Evolutionary conservation across 2,329 filamentous ascomycete species (phyloP).

Genomic region (Juglanconis juglandina): DNA sequence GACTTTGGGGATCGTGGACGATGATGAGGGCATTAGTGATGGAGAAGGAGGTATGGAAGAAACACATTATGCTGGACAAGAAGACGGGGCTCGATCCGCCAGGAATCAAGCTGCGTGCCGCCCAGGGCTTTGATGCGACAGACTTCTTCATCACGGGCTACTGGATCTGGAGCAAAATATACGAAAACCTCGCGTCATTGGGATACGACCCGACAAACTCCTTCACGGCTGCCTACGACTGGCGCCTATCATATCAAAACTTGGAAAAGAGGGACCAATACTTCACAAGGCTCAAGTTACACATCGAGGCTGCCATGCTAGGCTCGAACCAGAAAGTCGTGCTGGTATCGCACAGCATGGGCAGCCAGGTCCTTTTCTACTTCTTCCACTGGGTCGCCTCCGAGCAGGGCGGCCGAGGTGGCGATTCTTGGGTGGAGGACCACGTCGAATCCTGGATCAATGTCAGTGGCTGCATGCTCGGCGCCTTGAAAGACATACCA

Average conservation of each 20-base stretch:
- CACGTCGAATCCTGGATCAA: slow-evolving; percentile 97
- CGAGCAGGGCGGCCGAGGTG: slow-evolving; percentile 73
- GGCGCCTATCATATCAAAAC: slow-evolving; percentile 86
- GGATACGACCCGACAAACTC: slow-evolving; percentile 86
- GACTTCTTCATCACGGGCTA: slow-evolving; percentile 92
- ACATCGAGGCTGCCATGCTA: slow-evolving; percentile 81
- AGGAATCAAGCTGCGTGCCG: slow-evolving; percentile 82
- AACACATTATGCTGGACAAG: slow-evolving; percentile 94
- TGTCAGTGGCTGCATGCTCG: slow-evolving; percentile 96
- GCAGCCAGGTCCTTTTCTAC: slow-evolving; percentile 88
- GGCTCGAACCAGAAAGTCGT: slow-evolving; percentile 76
- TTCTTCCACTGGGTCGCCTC: slow-evolving; percentile 76
- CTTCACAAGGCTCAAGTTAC: slow-evolving; percentile 83
- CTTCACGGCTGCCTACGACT: slow-evolving; percentile 76
- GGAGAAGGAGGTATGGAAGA: slow-evolving; percentile 93
- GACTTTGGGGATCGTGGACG: slow-evolving; percentile 96
- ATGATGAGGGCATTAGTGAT: slow-evolving; percentile 96
- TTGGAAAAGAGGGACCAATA: slow-evolving; percentile 90
- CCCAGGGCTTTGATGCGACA: slow-evolving; percentile 94
- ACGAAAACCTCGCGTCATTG: slow-evolving; percentile 93
- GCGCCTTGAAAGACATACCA: slow-evolving; percentile 84
- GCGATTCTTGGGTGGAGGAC: slow-evolving; percentile 82
- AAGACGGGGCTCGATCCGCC: slow-evolving; percentile 86
- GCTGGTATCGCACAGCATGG: slow-evolving; percentile 94
- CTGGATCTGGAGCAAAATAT: slow-evolving; percentile 99